phyloP scores from a whole-genome alignment of 352 stramenopile genomes.

The Globisporangium lucens region DNA sequence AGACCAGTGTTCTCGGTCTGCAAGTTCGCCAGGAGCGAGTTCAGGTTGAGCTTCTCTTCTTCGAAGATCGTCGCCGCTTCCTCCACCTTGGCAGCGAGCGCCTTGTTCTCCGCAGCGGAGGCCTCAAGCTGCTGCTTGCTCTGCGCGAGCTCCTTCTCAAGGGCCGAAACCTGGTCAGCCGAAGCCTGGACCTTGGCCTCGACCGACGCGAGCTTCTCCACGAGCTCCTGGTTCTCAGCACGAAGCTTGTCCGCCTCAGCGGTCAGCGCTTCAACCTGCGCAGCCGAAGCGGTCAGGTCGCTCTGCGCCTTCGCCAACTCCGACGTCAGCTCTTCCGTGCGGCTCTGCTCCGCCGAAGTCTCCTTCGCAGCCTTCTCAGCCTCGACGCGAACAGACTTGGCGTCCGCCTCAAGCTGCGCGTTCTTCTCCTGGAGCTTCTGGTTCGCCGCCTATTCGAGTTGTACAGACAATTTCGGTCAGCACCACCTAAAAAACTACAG shows the following conservation, averaged over 20 bases:
- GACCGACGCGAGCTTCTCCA: slow-evolving; percentile 14
- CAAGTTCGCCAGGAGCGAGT: slow-evolving; percentile 25
- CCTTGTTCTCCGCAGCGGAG: neutral
- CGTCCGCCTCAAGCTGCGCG: slow-evolving; percentile 34
- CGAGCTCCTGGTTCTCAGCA: slow-evolving; percentile 11
- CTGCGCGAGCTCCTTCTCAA: slow-evolving; percentile 31
- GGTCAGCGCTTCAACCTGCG: slow-evolving; percentile 6
- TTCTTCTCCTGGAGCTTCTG: slow-evolving; percentile 48
- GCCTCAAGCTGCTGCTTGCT: slow-evolving; percentile 18
- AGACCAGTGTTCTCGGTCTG: slow-evolving; percentile 20
- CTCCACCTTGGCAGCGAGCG: slow-evolving; percentile 14
- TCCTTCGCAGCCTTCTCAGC: slow-evolving; percentile 37
- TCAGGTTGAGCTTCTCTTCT: slow-evolving; percentile 32
- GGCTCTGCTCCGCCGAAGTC: slow-evolving; percentile 27
- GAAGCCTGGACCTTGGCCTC: slow-evolving; percentile 12
- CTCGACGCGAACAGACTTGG: slow-evolving; percentile 36
- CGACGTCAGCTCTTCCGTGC: slow-evolving; percentile 22
- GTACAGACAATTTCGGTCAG: neutral
- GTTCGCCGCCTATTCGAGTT: slow-evolving; percentile 29
- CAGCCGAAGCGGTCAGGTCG: slow-evolving; percentile 15
- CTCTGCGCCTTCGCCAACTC: slow-evolving; percentile 29
- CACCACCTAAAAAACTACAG: neutral
- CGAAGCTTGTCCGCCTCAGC: slow-evolving; percentile 12
- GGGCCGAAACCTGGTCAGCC: slow-evolving; percentile 15
- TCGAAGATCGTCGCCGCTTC: slow-evolving; percentile 24